These are phyloP conservation scores for Chiua virens DNA, from an alignment of 768 basidiomycete species.

Conservation along the genomic window DNA sequence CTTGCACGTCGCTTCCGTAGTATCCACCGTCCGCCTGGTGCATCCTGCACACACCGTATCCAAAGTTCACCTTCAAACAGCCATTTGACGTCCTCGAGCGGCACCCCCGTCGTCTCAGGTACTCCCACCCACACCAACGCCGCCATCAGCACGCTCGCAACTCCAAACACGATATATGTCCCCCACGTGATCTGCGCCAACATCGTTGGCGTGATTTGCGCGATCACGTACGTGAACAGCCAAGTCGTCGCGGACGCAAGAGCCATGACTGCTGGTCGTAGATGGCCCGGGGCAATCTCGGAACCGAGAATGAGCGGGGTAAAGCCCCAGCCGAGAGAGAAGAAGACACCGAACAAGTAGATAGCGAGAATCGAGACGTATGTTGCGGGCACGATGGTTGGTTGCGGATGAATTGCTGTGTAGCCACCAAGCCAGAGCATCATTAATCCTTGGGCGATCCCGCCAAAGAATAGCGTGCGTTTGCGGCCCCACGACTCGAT, in stretches of 20 bases:
- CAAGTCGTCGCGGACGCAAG: conserved; percentile 34
- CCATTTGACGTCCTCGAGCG: conserved; percentile 38
- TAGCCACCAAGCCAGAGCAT: conserved; percentile 41
- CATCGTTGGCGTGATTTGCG: conserved; percentile 40
- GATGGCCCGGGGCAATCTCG: conserved; percentile 38
- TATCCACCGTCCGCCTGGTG: conserved; percentile 32
- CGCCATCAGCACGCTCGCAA: conserved; percentile 30
- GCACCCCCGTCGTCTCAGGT: conserved; percentile 41
- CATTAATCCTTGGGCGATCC: conserved; percentile 33
- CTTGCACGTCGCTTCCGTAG: conserved; percentile 22
- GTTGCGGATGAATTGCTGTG: conserved; percentile 29
- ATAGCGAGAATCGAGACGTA: conserved; percentile 38
- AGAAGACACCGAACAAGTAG: conserved; percentile 38
- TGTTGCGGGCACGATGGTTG: conserved; percentile 25
- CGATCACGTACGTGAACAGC: conserved; percentile 39
- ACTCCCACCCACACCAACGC: conserved; percentile 37
- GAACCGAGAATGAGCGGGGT: conserved; percentile 35
- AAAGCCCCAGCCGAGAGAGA: conserved; percentile 35
- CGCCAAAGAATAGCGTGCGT: conserved; percentile 35
- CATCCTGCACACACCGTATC: conserved; percentile 31
- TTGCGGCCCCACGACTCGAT: conserved; percentile 43
- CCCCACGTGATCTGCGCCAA: conserved; percentile 26
- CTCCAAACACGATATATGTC: conserved; percentile 35
- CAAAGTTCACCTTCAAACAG: conserved; percentile 34
- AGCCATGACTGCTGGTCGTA: conserved; percentile 32